Evolutionary conservation across 2,329 filamentous ascomycete genomes (phyloP).

Genomic region (Hypoxylon rubiginosum): DNA sequence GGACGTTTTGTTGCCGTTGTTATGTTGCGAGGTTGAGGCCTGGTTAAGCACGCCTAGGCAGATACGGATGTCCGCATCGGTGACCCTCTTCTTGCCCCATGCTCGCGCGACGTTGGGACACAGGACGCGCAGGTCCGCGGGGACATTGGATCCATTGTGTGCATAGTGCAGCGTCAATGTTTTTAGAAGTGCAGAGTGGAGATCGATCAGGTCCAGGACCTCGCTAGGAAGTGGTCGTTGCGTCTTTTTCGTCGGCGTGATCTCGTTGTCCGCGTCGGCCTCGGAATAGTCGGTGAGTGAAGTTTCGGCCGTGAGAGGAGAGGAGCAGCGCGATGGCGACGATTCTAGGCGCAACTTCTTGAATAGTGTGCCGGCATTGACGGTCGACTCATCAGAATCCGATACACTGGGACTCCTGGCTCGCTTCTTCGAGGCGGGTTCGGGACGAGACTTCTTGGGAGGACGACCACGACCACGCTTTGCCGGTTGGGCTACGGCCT

Average conservation of each 20-base stretch:
- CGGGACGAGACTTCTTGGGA: slow-evolving; percentile 46
- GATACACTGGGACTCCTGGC: slow-evolving; percentile 50
- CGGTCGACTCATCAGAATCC: slow-evolving; percentile 51
- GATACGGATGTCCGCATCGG: slow-evolving; percentile 73
- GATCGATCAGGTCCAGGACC: slow-evolving; percentile 70
- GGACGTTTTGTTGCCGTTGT: slow-evolving; percentile 47
- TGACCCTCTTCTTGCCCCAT: slow-evolving; percentile 80
- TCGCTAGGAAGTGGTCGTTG: slow-evolving; percentile 63
- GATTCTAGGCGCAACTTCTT: slow-evolving; percentile 58
- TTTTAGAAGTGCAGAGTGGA: slow-evolving; percentile 77
- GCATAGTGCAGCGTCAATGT: slow-evolving; percentile 77
- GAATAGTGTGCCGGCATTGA: slow-evolving; percentile 55
- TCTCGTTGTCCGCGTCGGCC: slow-evolving; percentile 48
- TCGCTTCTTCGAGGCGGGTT: slow-evolving; percentile 48
- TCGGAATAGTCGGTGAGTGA: slow-evolving; percentile 56
- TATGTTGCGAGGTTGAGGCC: no score
- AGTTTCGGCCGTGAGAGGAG: slow-evolving; percentile 55
- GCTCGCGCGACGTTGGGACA: slow-evolving; percentile 73
- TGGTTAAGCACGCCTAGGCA: slow-evolving; percentile 73
- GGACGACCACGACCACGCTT: slow-evolving; percentile 50
- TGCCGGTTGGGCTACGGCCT: slow-evolving; percentile 28
- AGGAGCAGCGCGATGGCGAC: slow-evolving; percentile 52
- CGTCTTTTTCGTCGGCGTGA: slow-evolving; percentile 29
- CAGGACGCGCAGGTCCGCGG: slow-evolving; percentile 73
- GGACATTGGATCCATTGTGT: slow-evolving; percentile 73